Evolutionary conservation across 306 rosid genomes (phyloP), one percentile per base, ranked within the genome.

Genomic region (Fragaria iinumae): DNA sequence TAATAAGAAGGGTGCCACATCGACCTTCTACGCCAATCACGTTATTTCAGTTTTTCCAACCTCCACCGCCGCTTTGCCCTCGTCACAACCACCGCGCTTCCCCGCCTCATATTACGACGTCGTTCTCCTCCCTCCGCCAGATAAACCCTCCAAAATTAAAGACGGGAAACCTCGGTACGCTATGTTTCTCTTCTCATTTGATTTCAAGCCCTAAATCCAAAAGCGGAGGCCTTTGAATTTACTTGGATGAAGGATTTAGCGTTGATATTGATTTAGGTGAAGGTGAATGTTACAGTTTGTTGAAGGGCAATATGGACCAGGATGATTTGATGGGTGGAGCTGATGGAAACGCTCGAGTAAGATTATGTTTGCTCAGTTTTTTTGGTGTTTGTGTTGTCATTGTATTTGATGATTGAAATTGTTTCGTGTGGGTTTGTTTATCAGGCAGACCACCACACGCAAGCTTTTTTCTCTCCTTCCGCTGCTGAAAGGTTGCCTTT

Each of bases 401-500:
- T 59, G 12, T 49, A 16, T 48, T 52, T 78, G 76, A 27, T 73
- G 52, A 16, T 68, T 50, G 59, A 44, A 5, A 20, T 20, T 67
- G 18, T 25, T 82, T 20, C 7, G 25, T 10, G 29, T 25, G 50
- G 13, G 38, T 52, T 68, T 68, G 4, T 71, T 27, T 20, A 52
- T 5, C 59, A 79, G 86, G 83, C 32, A 55, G 77, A 77, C 29
- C 67, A 73, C 53, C 60, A 70, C 29, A 41, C 60, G 36, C 76
- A 45, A 23, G 52, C 41, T 36, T 69, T 18, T 69, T 67, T 50
- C 43, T 68, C 75, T 25, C 20, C 69, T 21, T 69, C 57, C 25
- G 45, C 82, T 48, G 80, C 74, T 56, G 64, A 71, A 67, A 79
- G 80, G 44, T 39, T 69, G 32, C 59, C 77, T 74, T 74, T 47